These are phyloP conservation scores for Aureobasidium sp. DNA, from an alignment of 2,329 filamentous ascomycete species.

Conservation along the genomic window DNA sequence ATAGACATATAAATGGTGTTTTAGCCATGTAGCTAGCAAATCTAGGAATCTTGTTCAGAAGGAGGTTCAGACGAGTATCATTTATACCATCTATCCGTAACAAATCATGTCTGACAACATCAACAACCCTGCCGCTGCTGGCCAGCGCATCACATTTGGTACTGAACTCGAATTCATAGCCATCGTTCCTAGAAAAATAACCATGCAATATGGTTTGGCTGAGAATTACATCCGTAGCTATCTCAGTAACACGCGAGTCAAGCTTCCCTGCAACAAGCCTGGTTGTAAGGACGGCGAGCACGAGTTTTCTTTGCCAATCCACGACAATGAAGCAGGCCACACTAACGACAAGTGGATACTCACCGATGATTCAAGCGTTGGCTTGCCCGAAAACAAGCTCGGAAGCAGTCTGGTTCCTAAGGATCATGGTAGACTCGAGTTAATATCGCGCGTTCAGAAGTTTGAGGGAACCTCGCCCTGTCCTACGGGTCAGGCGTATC, in stretches of 20 bases:
- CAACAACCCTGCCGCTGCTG: constrained; percentile 2
- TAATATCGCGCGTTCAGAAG: background rate
- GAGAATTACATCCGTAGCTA: background rate
- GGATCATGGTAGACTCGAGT: background rate
- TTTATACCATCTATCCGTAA: background rate
- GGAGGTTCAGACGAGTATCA: background rate
- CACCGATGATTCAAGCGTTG: background rate
- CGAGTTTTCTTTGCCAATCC: background rate
- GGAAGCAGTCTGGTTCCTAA: background rate
- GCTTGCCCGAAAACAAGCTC: background rate
- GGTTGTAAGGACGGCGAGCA: background rate
- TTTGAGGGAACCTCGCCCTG: background rate
- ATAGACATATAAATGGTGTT: background rate
- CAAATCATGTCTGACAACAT: background rate
- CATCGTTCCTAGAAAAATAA: background rate
- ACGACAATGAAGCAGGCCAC: background rate
- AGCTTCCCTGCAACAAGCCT: background rate
- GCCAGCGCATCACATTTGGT: constrained; percentile 6
- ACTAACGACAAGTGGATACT: background rate
- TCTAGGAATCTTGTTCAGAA: background rate
- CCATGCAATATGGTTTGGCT: background rate
- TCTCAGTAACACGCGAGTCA: background rate
- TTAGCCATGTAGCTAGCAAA: background rate
- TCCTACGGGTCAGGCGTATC: background rate
- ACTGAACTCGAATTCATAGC: background rate